Base-by-base conservation (phyloP, 2,329 filamentous ascomycete genomes). In the Cercospora beticola region DNA sequence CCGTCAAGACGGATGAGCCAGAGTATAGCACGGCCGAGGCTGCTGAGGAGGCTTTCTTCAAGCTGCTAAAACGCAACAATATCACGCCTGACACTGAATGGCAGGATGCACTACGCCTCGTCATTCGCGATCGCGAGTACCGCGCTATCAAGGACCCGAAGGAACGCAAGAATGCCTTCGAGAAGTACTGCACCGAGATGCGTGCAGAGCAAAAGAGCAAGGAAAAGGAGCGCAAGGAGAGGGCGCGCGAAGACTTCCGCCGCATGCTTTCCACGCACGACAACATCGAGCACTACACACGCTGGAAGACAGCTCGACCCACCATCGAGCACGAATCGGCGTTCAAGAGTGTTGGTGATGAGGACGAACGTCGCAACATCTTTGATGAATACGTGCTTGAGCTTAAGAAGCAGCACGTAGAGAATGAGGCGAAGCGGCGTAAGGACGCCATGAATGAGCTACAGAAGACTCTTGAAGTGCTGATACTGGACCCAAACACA, bases 231-330 rank as follows among this genome's bases (percentile, higher is more conserved):
- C 90, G 95, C 78, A 86, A 97, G 80, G 86, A 92, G 75, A 98
- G 97, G 83, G 86, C 98, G 77, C 92, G 93, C 76, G 87, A 92
- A 80, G 95, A 98, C 84, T 99, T 99, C 81, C 91, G 91, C 74
- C 94, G 90, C 65, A 99, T 99, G 95, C 87, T 99, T 73, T 93
- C 91, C 81, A 94, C 93, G 73, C 94, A 99, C 80, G 93, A 94
- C 70, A 95, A 99, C 81, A 98, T 99, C 81, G 95, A 94, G 80
- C 89, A 97, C 79, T 97, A 96, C 80, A 97, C 94, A 52, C 91
- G 93, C 70, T 99, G 95, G 95, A 97, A 93, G 86, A 97, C 93
- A 16, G 95, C 94, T 64, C 90, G 92, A 61, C 93, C 93, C 9
- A 96, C 97, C 72, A 93, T 99, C 71, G 93, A 98, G 81, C 91